These are phyloP conservation scores for Penicillium crystallinum DNA, from an alignment of 495 filamentous ascomycete species.

Conservation along the genomic window DNA sequence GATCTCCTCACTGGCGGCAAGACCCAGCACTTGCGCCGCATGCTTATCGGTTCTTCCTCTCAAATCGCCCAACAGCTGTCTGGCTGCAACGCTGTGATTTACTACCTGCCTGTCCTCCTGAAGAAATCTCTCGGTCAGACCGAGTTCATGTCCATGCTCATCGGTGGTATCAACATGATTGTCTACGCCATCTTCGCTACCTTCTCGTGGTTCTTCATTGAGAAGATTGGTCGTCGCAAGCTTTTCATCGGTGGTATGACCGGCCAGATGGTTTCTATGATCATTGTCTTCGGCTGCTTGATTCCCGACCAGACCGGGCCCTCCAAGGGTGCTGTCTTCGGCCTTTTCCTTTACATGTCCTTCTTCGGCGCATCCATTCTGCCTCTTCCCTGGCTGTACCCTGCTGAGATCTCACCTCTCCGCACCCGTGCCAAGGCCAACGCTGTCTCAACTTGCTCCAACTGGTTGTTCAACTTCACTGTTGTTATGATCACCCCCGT, in stretches of 20 bases:
- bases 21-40: slow-evolving; percentile 44
- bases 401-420: slow-evolving; percentile 70
- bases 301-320: slow-evolving; percentile 50
- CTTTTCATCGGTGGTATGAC: slow-evolving; percentile 68
- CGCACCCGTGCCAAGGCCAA: slow-evolving; percentile 71
- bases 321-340: slow-evolving; percentile 68
- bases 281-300: slow-evolving; percentile 67
- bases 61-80: slow-evolving; percentile 81
- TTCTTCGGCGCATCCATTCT: slow-evolving; percentile 74
- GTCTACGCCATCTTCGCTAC: slow-evolving; percentile 75
- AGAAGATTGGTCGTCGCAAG: slow-evolving; percentile 69
- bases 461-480: slow-evolving; percentile 79
- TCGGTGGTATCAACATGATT: slow-evolving; percentile 81
- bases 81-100: slow-evolving; percentile 78
- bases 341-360: slow-evolving; percentile 75
- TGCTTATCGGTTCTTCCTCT: slow-evolving; percentile 50
- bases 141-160: slow-evolving; percentile 62
- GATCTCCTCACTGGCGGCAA: slow-evolving; percentile 41
- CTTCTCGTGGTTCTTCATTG: slow-evolving; percentile 80
- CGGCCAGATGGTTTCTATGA: slow-evolving; percentile 66
- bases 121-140: slow-evolving; percentile 56
- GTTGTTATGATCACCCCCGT: slow-evolving; percentile 79
- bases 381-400: slow-evolving; percentile 51
- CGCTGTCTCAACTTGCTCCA: slow-evolving; percentile 67
- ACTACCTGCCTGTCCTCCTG: slow-evolving; percentile 78